Base-by-base conservation (phyloP, 164 flowering plant genomes). In the Brasenia schreberi region DNA sequence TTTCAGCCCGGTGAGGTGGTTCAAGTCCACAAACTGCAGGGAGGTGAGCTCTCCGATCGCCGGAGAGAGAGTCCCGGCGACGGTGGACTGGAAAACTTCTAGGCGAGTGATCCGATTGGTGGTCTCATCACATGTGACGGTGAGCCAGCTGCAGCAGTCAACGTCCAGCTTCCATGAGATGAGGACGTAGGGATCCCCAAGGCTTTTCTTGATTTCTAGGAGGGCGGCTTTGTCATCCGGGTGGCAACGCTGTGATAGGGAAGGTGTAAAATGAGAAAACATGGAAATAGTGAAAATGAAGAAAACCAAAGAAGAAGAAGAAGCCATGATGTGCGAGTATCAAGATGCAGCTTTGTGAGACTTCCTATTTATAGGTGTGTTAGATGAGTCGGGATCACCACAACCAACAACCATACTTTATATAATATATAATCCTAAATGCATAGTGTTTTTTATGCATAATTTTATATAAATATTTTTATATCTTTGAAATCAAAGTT, bases 121-220 rank as follows among this genome's bases (percentile, higher is more conserved):
- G 58, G 53, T 68, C 45, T 1, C 60, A 73, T 84, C 75, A 66
- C 96, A 91, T 1, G 74, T 68, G 65, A 87, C 75, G 5, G 64
- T 14, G 73, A 81, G 74, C 97, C 67, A 88, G 23, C 65, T 43
- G 65, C 97, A 88, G 75, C 94, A 90, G 66, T 84, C 92, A 7
- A 75, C 69, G 64, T 69, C 62, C 43, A 72, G 70, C 18, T 33
- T 59, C 91, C 89, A 88, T 0, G 94, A 87, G 74, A 85, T 77
- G 3, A 89, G 77, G 62, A 43, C 61, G 80, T 82, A 81, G 6
- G 96, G 86, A 71, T 87, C 81, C 82, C 78, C 72, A 1, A 88
- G 74, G 65, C 75, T 67, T 33, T 75, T 12, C 65, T 89, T 89
- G 76, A 92, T 85, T 53, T 72, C 16, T 63, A 92, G 76, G 62